phyloP scores from a whole-genome alignment of 768 basidiomycete genomes.

The Boletus fagicola region DNA sequence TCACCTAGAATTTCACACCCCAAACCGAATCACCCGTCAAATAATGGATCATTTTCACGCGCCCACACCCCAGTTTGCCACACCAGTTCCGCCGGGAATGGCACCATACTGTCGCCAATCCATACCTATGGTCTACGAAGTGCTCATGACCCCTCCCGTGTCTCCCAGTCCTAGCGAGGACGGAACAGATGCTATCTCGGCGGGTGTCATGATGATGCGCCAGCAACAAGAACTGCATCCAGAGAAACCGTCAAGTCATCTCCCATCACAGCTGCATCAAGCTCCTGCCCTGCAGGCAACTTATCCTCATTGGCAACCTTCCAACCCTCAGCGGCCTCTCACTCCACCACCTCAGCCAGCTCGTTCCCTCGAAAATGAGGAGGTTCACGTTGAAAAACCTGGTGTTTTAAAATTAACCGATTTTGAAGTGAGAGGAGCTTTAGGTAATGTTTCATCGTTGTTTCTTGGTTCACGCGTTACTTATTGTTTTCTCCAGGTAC shows the following conservation, averaged over 20 bases:
- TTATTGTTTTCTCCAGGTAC: conserved; percentile 58
- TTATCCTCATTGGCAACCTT: conserved; percentile 14
- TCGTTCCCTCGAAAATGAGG: conserved; percentile 67
- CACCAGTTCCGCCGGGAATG: conserved; percentile 13
- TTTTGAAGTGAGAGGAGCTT: conserved; percentile 77
- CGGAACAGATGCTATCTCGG: conserved; percentile 21
- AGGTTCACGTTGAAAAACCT: conserved; percentile 55
- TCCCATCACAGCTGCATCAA: conserved; percentile 6
- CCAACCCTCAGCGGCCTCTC: conserved; percentile 3
- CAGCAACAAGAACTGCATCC: conserved; percentile 15
- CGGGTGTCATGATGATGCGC: conserved; percentile 2
- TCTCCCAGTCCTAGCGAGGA: conserved; percentile 56
- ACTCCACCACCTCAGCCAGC: conserved; percentile 41
- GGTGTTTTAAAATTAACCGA: conserved; percentile 66
- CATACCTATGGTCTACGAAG: conserved; percentile 46
- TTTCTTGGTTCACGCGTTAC: neutral
- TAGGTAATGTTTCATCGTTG: conserved; percentile 47
- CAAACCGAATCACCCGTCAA: conserved; percentile 1
- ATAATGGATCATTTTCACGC: conserved; percentile 28
- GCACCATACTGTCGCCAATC: conserved; percentile 37
- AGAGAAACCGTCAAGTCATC: conserved; percentile 12
- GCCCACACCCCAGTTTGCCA: conserved; percentile 19
- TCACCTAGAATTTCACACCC: neutral
- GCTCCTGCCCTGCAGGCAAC: conserved; percentile 4
- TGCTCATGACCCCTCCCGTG: conserved; percentile 70